A percentile compares a stretch with the other conserved stretches of the same genome.
Evolutionary conservation across 2,329 filamentous ascomycete genomes (phyloP).

Genomic region (Aspergillus costaricaensis): DNA sequence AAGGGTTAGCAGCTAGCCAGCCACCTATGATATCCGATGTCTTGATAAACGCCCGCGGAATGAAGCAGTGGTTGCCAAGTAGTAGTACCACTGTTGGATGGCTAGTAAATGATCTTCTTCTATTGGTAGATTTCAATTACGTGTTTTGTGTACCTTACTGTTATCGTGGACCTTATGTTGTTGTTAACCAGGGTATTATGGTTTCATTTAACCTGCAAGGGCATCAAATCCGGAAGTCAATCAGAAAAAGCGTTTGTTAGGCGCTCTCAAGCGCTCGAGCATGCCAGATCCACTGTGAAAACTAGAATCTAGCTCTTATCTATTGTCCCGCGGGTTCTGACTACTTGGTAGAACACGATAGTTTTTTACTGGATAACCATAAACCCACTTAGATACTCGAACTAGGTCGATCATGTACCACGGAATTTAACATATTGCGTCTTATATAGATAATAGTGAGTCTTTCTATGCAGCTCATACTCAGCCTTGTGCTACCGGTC

Average conservation of each 20-base stretch:
- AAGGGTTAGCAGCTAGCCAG: neutral
- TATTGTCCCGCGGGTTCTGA: no score
- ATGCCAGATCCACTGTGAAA: accelerated
- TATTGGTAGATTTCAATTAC: neutral
- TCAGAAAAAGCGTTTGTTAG: neutral
- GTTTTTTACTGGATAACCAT: no score
- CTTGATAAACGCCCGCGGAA: neutral
- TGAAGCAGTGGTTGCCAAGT: neutral
- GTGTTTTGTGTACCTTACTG: neutral
- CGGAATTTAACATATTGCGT: no score
- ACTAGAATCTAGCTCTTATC: no score
- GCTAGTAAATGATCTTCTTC: neutral
- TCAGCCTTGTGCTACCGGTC: neutral
- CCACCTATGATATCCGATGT: neutral
- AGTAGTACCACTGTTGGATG: neutral
- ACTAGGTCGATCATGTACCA: no score
- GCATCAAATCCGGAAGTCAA: neutral
- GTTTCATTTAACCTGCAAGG: neutral
- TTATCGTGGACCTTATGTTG: no score
- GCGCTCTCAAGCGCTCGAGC: neutral
- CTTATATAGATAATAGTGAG: no score
- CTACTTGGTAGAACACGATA: no score
- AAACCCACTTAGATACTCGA: no score
- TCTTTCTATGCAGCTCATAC: no score
- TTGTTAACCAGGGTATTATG: neutral